Conservation (phyloP, 768 basidiomycete species). For the Kwoniella dejecticola region DNA sequence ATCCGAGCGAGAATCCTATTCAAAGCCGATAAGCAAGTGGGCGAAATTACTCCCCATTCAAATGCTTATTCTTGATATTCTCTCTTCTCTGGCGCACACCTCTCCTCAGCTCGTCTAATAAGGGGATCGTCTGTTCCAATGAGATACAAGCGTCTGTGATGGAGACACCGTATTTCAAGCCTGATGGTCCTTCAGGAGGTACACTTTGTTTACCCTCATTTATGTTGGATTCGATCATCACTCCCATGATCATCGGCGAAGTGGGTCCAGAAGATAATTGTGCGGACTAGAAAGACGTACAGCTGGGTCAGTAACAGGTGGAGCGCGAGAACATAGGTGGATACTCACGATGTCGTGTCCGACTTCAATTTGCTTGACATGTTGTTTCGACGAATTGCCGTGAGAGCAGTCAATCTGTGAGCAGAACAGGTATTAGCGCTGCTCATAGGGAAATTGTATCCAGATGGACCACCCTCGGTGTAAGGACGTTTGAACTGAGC, state of each 20-base stretch:
- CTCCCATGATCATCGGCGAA: conserved; percentile 71
- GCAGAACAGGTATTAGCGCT: too few relatives aligned
- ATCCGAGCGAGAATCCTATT: too few relatives aligned
- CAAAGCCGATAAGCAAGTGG: too few relatives aligned
- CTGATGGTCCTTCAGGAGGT: conserved; percentile 66
- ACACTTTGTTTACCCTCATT: conserved; percentile 89
- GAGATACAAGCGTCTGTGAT: conserved; percentile 56
- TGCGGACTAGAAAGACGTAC: conserved; percentile 56
- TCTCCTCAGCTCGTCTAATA: conserved; percentile 79
- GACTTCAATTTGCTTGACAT: conserved; percentile 80
- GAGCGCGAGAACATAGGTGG: background rate
- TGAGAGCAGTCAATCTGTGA: conserved; percentile 61
- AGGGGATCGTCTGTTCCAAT: conserved; percentile 63
- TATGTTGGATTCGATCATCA: conserved; percentile 97
- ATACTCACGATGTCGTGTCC: conserved; percentile 29
- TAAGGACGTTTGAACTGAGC: background rate
- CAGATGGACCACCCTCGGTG: background rate
- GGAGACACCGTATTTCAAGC: conserved; percentile 54
- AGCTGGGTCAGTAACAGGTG: background rate
- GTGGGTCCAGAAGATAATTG: conserved; percentile 66
- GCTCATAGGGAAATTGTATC: background rate
- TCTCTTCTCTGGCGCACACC: conserved; percentile 74
- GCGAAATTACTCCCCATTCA: conserved; percentile 31
- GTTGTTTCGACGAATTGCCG: conserved; percentile 94
- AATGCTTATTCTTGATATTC: conserved; percentile 40